Percentiles rank a stretch among this genome's conserved stretches.
These are phyloP conservation scores for Aspergillus campestris DNA, from an alignment of 495 filamentous ascomycete species.

Conservation along the genomic window DNA sequence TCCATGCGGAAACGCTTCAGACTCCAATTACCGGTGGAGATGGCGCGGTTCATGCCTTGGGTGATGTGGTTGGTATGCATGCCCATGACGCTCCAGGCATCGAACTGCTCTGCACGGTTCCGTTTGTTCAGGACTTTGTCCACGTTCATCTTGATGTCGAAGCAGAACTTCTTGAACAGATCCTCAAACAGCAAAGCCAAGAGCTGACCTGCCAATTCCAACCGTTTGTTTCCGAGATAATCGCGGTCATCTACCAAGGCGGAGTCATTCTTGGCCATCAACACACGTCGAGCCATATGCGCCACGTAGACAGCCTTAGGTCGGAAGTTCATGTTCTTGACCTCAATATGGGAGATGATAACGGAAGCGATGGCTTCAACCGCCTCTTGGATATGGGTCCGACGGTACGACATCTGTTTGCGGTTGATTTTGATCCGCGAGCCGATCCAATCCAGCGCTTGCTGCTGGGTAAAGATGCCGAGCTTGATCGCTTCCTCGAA, in stretches of 20 bases:
- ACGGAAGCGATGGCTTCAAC: conserved; percentile 85
- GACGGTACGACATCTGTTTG: conserved; percentile 44
- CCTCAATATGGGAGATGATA: conserved; percentile 88
- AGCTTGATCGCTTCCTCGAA: conserved; percentile 83
- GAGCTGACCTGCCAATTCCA: conserved; percentile 91
- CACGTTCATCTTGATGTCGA: conserved; percentile 77
- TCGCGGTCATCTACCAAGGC: conserved; percentile 90
- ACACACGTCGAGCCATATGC: conserved; percentile 86
- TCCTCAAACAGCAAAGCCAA: conserved; percentile 95
- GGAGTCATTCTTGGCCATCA: conserved; percentile 87
- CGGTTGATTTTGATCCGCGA: conserved; percentile 74
- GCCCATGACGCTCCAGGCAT: conserved; percentile 68
- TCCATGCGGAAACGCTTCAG: conserved; percentile 98
- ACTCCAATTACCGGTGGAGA: conserved; percentile 96
- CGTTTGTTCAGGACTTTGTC: conserved; percentile 90
- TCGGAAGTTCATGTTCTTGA: conserved; percentile 80
- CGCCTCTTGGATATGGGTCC: conserved; percentile 78
- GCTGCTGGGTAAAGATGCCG: conserved; percentile 81
- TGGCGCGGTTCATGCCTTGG: conserved; percentile 81
- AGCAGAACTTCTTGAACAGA: conserved; percentile 89
- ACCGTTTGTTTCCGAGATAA: conserved; percentile 93
- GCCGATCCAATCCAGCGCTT: conserved; percentile 89
- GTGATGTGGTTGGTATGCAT: conserved; percentile 77
- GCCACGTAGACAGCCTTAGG: conserved; percentile 94
- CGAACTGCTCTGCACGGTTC: conserved; percentile 75